These are phyloP conservation scores for Erodium moschatum DNA, from an alignment of 441 rosid genomes.

Conservation along the genomic window DNA sequence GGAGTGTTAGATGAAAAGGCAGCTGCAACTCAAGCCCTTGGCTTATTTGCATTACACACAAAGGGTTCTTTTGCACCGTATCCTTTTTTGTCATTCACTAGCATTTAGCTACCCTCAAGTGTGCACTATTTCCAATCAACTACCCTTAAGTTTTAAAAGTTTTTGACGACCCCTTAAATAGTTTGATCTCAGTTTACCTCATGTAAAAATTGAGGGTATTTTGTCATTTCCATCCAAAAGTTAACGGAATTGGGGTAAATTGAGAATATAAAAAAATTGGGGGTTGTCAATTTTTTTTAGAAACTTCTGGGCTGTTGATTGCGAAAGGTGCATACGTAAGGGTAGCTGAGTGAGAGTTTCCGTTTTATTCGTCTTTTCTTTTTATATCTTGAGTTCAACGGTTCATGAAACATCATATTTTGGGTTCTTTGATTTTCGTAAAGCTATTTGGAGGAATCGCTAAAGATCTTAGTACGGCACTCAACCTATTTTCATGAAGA, in stretches of 20 bases:
- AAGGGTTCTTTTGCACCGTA: slow-evolving; percentile 75
- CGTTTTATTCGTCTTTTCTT: neutral
- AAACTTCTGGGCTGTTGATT: no score
- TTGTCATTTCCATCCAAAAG: no score
- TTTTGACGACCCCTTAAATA: no score
- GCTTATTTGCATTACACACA: slow-evolving; percentile 87
- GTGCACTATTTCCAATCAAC: no score
- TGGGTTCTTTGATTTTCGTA: slow-evolving; percentile 40
- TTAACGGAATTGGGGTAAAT: no score
- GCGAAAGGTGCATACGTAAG: no score
- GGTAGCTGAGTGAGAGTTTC: neutral
- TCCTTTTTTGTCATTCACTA: slow-evolving; percentile 34
- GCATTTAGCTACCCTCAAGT: neutral
- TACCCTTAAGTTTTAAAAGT: no score
- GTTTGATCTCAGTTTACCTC: no score
- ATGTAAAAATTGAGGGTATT: no score
- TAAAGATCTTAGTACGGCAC: slow-evolving; percentile 74
- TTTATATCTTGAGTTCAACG: neutral
- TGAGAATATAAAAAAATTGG: no score
- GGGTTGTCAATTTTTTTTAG: no score
- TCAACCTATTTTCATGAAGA: slow-evolving; percentile 95
- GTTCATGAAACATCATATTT: neutral
- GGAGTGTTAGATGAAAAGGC: slow-evolving; percentile 99
- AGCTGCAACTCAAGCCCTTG: slow-evolving; percentile 99
- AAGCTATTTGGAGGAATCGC: slow-evolving; percentile 87